phyloP scores from a whole-genome alignment of 441 rosid genomes.

The Pelargonium citronellum region DNA sequence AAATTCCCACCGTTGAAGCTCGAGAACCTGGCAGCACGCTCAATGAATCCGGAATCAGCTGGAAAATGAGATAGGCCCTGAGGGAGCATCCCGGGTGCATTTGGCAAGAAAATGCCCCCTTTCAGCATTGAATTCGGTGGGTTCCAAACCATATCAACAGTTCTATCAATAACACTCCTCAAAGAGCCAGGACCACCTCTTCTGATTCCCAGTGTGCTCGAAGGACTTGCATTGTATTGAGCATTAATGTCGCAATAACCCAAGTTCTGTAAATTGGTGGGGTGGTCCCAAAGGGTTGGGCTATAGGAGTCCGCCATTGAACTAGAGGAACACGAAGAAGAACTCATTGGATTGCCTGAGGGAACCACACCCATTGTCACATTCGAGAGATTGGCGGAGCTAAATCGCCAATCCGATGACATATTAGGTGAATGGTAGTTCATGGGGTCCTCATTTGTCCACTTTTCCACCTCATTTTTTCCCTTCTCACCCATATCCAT shows the following conservation, averaged over 20 bases:
- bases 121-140: conserved; percentile 49
- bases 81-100: conserved; percentile 44
- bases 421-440: conserved; percentile 41
- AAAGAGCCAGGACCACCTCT: conserved; percentile 37
- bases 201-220: conserved; percentile 33
- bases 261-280: conserved; percentile 45
- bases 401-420: conserved; percentile 58
- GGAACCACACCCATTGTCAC: conserved; percentile 45
- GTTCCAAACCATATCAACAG: conserved; percentile 69
- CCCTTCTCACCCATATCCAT: conserved; percentile 70
- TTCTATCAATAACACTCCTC: conserved; percentile 42
- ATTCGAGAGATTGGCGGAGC: conserved; percentile 41
- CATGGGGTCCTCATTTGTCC: conserved; percentile 33
- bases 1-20: conserved; percentile 71
- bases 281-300: conserved; percentile 65
- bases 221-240: conserved; percentile 42
- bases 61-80: conserved; percentile 80
- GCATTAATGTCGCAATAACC: conserved; percentile 53
- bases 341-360: conserved; percentile 42
- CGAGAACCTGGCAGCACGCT: conserved; percentile 92
- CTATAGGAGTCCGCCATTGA: conserved; percentile 62
- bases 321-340: conserved; percentile 62
- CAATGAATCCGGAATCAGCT: conserved; percentile 78
- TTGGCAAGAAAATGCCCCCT: conserved; percentile 56
- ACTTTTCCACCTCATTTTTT: conserved; percentile 50